Percentiles rank a stretch among this genome's conserved stretches.
These are phyloP conservation scores for Penicillium angulare DNA, from an alignment of 495 filamentous ascomycete genomes.

Conservation along the genomic window DNA sequence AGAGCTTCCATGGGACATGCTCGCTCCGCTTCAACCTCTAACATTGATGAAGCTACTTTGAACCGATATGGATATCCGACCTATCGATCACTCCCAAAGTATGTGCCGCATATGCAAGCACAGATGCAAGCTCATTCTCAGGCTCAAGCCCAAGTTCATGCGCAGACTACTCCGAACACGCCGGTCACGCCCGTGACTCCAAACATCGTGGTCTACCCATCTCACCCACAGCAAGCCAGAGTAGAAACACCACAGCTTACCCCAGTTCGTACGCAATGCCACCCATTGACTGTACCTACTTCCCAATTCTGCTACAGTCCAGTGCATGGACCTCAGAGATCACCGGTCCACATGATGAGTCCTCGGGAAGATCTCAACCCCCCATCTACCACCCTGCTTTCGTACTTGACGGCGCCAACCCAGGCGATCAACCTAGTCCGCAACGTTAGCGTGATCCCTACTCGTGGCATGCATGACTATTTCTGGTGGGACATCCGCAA, in stretches of 20 bases:
- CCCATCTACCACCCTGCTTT: slow-evolving; percentile 65
- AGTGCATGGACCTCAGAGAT: slow-evolving; percentile 42
- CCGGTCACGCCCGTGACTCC: slow-evolving; percentile 49
- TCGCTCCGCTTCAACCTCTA: slow-evolving; percentile 65
- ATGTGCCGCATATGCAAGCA: slow-evolving; percentile 48
- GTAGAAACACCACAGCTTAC: slow-evolving; percentile 18
- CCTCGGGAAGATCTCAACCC: slow-evolving; percentile 31
- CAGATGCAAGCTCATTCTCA: too few species aligned
- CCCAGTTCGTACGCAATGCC: slow-evolving; percentile 29
- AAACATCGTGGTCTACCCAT: slow-evolving; percentile 41
- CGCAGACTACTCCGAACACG: slow-evolving; percentile 46
- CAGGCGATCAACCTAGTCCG: slow-evolving; percentile 80
- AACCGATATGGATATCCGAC: slow-evolving; percentile 75
- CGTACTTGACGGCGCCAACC: slow-evolving; percentile 76
- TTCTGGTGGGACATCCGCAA: slow-evolving; percentile 96
- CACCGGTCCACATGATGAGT: slow-evolving; percentile 47
- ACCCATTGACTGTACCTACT: slow-evolving; percentile 35
- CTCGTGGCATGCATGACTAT: slow-evolving; percentile 70
- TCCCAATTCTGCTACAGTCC: slow-evolving; percentile 45
- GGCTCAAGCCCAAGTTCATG: too few species aligned
- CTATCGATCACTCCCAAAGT: slow-evolving; percentile 74
- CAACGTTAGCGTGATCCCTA: slow-evolving; percentile 67
- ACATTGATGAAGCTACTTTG: slow-evolving; percentile 63
- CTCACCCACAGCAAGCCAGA: slow-evolving; percentile 23
- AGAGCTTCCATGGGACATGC: slow-evolving; percentile 46